Evolutionary conservation across 1,284 basidiomycete genomes (phyloP).

Genomic region (Ustilago crameri): DNA sequence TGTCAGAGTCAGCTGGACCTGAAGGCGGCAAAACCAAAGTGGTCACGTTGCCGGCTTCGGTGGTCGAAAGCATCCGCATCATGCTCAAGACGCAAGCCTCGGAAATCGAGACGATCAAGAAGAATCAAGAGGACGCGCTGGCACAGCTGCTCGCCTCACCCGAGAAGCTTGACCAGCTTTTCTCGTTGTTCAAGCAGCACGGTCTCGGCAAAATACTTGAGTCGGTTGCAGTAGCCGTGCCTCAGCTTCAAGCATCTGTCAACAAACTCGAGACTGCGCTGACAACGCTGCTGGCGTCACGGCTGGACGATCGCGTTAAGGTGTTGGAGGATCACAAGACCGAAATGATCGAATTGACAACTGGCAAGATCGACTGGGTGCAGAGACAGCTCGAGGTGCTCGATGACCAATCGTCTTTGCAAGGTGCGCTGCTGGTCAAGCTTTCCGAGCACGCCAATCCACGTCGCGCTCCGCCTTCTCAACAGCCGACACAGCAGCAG

Average conservation of each 20-base stretch:
- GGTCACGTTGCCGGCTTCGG: not conserved
- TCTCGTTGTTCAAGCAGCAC: constrained; percentile 6
- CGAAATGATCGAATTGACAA: constrained; percentile 3
- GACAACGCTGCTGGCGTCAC: not conserved
- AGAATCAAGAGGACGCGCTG: not conserved
- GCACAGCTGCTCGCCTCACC: constrained; percentile 10
- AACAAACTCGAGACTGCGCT: constrained; percentile 2
- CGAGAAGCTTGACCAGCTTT: constrained; percentile 16
- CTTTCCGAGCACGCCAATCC: constrained; percentile 40
- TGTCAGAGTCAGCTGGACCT: not conserved
- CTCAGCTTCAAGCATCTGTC: constrained; percentile 1
- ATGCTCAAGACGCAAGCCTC: constrained; percentile 10
- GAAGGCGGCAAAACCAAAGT: not conserved
- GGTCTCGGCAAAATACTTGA: not conserved
- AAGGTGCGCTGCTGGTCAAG: constrained; percentile 43
- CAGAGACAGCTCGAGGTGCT: constrained; percentile 20
- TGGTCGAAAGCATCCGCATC: not conserved
- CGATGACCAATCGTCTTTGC: constrained; percentile 39
- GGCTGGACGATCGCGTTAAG: not conserved
- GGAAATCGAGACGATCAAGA: constrained; percentile 4
- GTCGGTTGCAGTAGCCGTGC: not conserved
- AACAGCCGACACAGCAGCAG: not conserved
- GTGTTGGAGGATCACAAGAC: constrained; percentile 4
- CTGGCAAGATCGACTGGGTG: constrained; percentile 5
- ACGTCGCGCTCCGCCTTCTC: constrained; percentile 10